Percentiles rank a stretch among this genome's conserved stretches.
Conservation (phyloP, 768 basidiomycete genomes). For the Kwoniella sp. region DNA sequence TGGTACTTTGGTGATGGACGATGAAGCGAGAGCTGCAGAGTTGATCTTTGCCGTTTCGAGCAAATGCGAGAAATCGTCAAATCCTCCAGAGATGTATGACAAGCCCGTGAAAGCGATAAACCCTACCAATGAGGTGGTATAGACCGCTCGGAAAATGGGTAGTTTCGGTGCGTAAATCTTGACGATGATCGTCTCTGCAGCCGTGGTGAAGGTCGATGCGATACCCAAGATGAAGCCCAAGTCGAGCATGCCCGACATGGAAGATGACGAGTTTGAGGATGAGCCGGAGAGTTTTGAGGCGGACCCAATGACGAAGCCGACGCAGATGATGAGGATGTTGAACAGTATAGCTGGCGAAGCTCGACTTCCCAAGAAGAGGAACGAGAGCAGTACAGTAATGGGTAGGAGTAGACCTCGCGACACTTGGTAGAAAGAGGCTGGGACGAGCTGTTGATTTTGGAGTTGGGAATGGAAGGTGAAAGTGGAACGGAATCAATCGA, state of each 20-base stretch:
- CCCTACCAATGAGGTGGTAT: slow-evolving; percentile 8
- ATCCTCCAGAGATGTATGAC: slow-evolving; percentile 4
- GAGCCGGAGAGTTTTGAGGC: background rate
- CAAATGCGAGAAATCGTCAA: slow-evolving; percentile 1
- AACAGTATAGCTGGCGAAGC: background rate
- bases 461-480: background rate
- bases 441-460: slow-evolving; percentile 58
- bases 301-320: slow-evolving; percentile 10
- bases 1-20: background rate
- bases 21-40: background rate
- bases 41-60: background rate
- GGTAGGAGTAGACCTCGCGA: slow-evolving; percentile 32
- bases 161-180: slow-evolving; percentile 11
- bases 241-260: background rate
- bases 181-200: slow-evolving; percentile 14
- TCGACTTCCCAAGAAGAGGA: slow-evolving; percentile 6
- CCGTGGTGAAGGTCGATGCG: slow-evolving; percentile 14
- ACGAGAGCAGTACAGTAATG: slow-evolving; percentile 8
- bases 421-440: slow-evolving; percentile 79
- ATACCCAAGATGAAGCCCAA: slow-evolving; percentile 14
- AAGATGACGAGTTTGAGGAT: background rate
- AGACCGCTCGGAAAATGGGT: slow-evolving; percentile 12
- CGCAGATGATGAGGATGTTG: slow-evolving; percentile 11
- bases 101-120: slow-evolving; percentile 9
- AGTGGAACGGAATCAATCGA: background rate